Percentiles rank a stretch among this genome's conserved stretches.
phyloP scores from a whole-genome alignment of 2,329 filamentous ascomycete species.

The Xylaria sp. region DNA sequence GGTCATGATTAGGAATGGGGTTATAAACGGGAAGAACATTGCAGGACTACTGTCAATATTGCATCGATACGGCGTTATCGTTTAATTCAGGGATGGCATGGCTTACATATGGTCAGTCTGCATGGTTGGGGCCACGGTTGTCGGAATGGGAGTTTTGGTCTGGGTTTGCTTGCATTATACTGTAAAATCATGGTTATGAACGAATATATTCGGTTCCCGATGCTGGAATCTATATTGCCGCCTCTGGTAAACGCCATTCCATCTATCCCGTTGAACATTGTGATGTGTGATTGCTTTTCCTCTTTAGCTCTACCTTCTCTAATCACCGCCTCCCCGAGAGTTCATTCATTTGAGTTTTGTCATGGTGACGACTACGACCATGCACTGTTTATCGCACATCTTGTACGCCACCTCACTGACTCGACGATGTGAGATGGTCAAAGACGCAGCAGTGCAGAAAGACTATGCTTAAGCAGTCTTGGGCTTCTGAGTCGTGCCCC shows the following conservation, averaged over 20 bases:
- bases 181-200: constrained; percentile 32
- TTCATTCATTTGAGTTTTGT: no score
- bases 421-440: neutral
- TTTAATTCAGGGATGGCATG: constrained; percentile 3
- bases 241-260: neutral
- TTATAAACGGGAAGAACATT: constrained; percentile 3
- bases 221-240: neutral
- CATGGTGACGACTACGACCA: neutral
- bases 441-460: neutral
- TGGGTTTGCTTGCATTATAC: constrained; percentile 29
- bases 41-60: constrained; percentile 1
- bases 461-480: constrained; percentile 15
- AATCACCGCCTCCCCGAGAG: neutral
- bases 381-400: neutral
- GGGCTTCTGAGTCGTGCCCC: constrained; percentile 31
- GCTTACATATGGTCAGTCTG: neutral
- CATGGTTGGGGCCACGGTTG: constrained; percentile 11
- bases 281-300: neutral
- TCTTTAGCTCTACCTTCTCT: neutral
- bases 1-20: constrained; percentile 15
- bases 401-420: neutral
- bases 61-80: constrained; percentile 32
- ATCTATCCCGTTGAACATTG: neutral
- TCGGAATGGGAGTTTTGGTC: constrained; percentile 30
- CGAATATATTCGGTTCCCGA: constrained; percentile 20